Percentiles rank a stretch among this genome's conserved stretches.
Evolutionary conservation across 441 rosid genomes (phyloP).

Genomic region (Erodium chrysanthum): DNA sequence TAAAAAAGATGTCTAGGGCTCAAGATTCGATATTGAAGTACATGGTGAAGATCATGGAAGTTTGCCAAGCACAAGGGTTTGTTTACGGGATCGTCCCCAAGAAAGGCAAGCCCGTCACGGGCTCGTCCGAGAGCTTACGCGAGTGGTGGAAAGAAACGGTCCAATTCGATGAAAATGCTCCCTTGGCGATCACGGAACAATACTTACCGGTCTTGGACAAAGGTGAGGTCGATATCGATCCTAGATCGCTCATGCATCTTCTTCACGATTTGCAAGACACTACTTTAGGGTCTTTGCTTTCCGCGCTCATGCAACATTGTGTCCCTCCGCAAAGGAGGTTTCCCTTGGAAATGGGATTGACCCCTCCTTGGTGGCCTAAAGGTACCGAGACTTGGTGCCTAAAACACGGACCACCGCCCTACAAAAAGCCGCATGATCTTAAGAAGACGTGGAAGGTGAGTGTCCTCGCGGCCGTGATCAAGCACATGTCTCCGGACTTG

Average conservation of each 20-base stretch:
- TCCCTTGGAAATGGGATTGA: constrained; percentile 71
- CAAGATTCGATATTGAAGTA: constrained; percentile 96
- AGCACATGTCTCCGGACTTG: constrained; percentile 90
- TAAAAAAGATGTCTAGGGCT: constrained; percentile 98
- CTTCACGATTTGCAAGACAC: constrained; percentile 93
- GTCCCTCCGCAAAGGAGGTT: constrained; percentile 92
- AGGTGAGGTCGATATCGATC: constrained; percentile 44
- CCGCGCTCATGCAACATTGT: constrained; percentile 96
- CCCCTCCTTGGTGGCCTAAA: constrained; percentile 98
- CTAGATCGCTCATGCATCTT: constrained; percentile 27
- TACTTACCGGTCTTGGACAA: constrained; percentile 18
- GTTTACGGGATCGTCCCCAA: constrained; percentile 95
- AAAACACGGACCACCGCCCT: constrained; percentile 62
- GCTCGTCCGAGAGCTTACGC: constrained; percentile 81
- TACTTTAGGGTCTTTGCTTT: constrained; percentile 75
- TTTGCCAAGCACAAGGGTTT: constrained; percentile 89
- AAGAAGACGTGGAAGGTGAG: constrained; percentile 98
- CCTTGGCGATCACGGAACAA: constrained; percentile 64
- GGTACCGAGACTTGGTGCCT: constrained; percentile 86
- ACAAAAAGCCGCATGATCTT: constrained; percentile 87
- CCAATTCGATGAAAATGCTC: constrained; percentile 90
- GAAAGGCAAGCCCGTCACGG: constrained; percentile 86
- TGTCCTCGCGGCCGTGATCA: constrained; percentile 88
- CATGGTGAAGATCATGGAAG: constrained; percentile 96
- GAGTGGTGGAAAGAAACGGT: constrained; percentile 99